Evolutionary conservation across 257 asterid genomes (phyloP), one percentile per base, ranked within the genome.

Genomic region (Salvia hispanica): DNA sequence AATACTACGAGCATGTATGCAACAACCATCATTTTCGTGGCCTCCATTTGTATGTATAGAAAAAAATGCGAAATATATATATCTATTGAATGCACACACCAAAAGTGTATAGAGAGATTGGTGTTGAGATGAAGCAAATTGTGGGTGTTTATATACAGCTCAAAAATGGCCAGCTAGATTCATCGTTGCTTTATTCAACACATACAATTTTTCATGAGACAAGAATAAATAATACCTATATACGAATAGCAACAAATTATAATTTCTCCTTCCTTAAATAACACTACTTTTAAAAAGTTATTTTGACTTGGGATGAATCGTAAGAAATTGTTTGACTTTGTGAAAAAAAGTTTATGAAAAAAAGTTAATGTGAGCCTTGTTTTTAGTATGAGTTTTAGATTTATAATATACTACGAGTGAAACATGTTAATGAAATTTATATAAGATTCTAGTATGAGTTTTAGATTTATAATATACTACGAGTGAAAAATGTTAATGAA

Each of bases 11-110:
- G 50, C 71, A 81, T 40, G 58, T 80, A 58, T 64, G 83, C 74
- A 66, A 75, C 73, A 18, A 62, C 57, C 31, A 83, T 7, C 78
- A 83, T 77, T 78, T 82, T 82, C 74, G 54, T 62, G 64, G 76
- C 77, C 73, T 77, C 85, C 88, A 82, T 74, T 80, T 74, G 9
- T 64, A 12, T 16, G 3, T 13, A 4, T 36, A 37, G 3, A 36
- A 40, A 13, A n/a, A 33, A 66, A 8, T 4, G 31, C n/a, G 18
- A 40, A 25, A 16, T 14, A 3, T 36, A 13, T 44, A 46, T 36
- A 34, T 36, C 25, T 50, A 46, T 61, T 61, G 43, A n/a, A 34
- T 14, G 51, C 63, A 61, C 61, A 21, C 67, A 62, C 42, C 15
- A 56, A n/a, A 53, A 46, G 70, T 72, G 4, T 53, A 13, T 36